Base-by-base conservation (phyloP, 768 basidiomycete genomes). In the Pisolithus sp. region DNA sequence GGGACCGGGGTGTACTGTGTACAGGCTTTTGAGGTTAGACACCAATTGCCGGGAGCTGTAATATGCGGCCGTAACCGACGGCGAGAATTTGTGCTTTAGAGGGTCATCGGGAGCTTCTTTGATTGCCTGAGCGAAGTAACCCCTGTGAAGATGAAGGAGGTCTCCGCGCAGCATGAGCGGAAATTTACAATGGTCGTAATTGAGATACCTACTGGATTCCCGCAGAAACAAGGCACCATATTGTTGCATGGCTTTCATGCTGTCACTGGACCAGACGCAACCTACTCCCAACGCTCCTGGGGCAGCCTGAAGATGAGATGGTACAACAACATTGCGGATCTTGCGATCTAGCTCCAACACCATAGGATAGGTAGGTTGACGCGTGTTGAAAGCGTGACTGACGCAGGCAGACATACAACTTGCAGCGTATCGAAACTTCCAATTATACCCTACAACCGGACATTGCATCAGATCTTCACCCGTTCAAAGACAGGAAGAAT, bases 11-110 rank as follows among this genome's bases (percentile, higher is more conserved):
- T 76, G 71, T 21, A 67, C 60, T 7, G 50, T 50, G 47, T 71
- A 75, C 28, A 80, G 51, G 12, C 65, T 65, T 45, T 62, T 61
- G 46, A 79, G 59, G 46, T 70, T 68, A 10, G 69, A 63, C 41
- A 78, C 71, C n/a, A 86, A 59, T 15, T 85, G 71, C 80, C 83
- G 87, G 4, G 85, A 81, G 2, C 83, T 84, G 2, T 84, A 82
- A 65, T 85, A 88, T 13, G 80, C 78, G 0, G 87, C 82, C 64
- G 85, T 76, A 5, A 87, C 82, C 1, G 87, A 89, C 1, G 82
- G 80, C 0, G 80, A 74, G 62, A 81, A 87, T 58, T 71, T 75
- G 58, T 88, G 85, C 51, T 73, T 74, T 45, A 82, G 69, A 2
- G 81, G 69, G 50, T 86, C 81, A 7, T 66, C 57, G 0, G 82